A percentile compares a stretch with the other conserved stretches of the same genome.
phyloP scores from a whole-genome alignment of 2,329 filamentous ascomycete genomes.

The Fusarium foetens region DNA sequence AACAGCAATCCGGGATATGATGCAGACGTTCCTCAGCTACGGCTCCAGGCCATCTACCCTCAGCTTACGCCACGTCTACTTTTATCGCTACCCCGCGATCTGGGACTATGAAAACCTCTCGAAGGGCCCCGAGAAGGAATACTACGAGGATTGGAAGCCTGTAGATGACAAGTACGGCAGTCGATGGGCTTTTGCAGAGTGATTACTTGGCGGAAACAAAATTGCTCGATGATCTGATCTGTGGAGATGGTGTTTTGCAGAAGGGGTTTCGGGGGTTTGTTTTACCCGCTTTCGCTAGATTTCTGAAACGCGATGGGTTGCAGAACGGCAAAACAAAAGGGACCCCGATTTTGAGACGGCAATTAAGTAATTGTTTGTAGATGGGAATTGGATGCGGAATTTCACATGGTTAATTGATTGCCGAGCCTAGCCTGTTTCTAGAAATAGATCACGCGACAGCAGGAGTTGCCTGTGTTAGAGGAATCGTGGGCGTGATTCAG shows the following conservation, averaged over 20 bases:
- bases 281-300: not conserved
- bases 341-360: not conserved
- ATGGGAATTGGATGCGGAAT: not conserved
- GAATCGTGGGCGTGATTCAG: too few species aligned
- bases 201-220: conserved; percentile 2
- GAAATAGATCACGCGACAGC: not conserved
- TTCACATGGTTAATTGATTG: not conserved
- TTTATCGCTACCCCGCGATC: not conserved
- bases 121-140: not conserved
- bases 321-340: not conserved
- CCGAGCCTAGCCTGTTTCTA: not conserved
- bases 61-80: not conserved
- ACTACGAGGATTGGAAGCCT: not conserved
- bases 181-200: not conserved
- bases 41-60: not conserved
- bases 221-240: not conserved
- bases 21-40: not conserved
- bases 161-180: not conserved
- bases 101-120: not conserved
- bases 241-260: not conserved
- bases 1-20: not conserved
- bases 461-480: too few species aligned
- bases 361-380: not conserved
- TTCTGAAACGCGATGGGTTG: not conserved
- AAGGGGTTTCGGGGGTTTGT: not conserved